Conservation (phyloP, 495 filamentous ascomycete genomes). For the Penicillium malachiteum region DNA sequence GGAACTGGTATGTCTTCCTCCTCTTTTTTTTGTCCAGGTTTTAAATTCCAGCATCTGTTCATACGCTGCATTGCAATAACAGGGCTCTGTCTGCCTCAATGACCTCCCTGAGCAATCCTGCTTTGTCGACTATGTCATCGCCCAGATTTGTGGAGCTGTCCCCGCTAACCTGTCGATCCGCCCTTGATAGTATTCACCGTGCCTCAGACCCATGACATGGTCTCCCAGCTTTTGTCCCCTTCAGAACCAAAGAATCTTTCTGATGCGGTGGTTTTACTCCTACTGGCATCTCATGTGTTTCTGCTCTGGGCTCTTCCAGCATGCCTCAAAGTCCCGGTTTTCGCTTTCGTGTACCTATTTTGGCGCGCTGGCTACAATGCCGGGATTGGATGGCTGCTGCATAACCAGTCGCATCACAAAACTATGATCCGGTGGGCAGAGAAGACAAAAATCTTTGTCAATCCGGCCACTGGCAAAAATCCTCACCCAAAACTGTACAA, state of each 20-base stretch:
- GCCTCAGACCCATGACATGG: slow-evolving; percentile 97
- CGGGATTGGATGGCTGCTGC: slow-evolving; percentile 88
- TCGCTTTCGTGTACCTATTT: slow-evolving; percentile 81
- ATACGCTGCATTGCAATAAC: too few relatives aligned
- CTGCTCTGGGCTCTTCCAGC: slow-evolving; percentile 69
- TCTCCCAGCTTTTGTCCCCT: slow-evolving; percentile 94
- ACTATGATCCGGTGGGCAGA: slow-evolving; percentile 85
- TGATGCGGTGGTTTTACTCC: slow-evolving; percentile 76
- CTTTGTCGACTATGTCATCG: too few relatives aligned
- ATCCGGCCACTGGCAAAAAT: slow-evolving; percentile 75
- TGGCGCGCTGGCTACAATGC: slow-evolving; percentile 91
- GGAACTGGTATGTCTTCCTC: slow-evolving; percentile 69
- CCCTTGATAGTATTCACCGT: slow-evolving; percentile 83
- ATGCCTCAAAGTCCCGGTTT: slow-evolving; percentile 65
- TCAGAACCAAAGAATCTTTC: slow-evolving; percentile 92
- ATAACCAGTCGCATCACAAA: slow-evolving; percentile 84
- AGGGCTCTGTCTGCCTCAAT: neutral
- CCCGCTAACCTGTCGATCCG: slow-evolving; percentile 18
- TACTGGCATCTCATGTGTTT: slow-evolving; percentile 71
- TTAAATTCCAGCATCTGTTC: neutral
- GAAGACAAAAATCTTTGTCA: slow-evolving; percentile 79
- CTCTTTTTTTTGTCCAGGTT: neutral
- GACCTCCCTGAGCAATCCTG: neutral
- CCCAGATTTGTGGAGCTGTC: slow-evolving; percentile 1
- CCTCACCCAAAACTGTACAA: slow-evolving; percentile 77